Base-by-base conservation (phyloP, 1,139 yeast species). In the Blastobotrys raffinosifermentans region DNA sequence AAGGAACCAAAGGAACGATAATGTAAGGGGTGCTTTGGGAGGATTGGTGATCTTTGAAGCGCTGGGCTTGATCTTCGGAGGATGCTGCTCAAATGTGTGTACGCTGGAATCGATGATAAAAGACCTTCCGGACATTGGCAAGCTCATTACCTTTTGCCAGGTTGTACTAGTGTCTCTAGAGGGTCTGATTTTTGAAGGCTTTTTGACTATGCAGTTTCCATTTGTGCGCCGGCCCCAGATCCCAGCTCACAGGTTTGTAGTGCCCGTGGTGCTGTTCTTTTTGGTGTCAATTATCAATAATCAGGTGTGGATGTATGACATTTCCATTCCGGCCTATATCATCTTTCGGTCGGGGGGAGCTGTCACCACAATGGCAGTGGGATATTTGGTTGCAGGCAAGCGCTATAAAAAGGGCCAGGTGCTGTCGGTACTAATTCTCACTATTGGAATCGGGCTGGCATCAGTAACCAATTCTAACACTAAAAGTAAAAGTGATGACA, bases 81-180 rank as follows among this genome's bases (percentile, higher is more conserved):
- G 91, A 2, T 82, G 91, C 52, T 81, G 91, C 51, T 64, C 76
- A 19, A 81, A 80, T 56, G 89, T 80, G 22, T 66, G 75, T 45
- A 67, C 80, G 0, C 60, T 82, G 32, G 91, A 82, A 53, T 58
- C 66, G 29, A 62, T 80, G 15, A 60, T 79, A 4, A 46, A 58
- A 13, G 60, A 53, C 22, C 57, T 54, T 34, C 69, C 63, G 3
- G 56, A 56, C n/a, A 52, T 70, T 6, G 80, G 81, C 3, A 65
- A 66, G 11, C 55, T 77, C 8, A 63, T 81, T 13, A 80, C 89
- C 2, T 74, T 79, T 43, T 56, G 66, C 21, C 91, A 82, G 51
- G 79, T 79, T 50, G 32, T 75, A 9, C 66, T 74, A 42, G 75
- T 80, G 4, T 56, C 82, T 2, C 4, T 69, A 0, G 66, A 71